These are phyloP conservation scores for Neurospora terricola DNA, from an alignment of 495 filamentous ascomycete genomes.

Conservation along the genomic window DNA sequence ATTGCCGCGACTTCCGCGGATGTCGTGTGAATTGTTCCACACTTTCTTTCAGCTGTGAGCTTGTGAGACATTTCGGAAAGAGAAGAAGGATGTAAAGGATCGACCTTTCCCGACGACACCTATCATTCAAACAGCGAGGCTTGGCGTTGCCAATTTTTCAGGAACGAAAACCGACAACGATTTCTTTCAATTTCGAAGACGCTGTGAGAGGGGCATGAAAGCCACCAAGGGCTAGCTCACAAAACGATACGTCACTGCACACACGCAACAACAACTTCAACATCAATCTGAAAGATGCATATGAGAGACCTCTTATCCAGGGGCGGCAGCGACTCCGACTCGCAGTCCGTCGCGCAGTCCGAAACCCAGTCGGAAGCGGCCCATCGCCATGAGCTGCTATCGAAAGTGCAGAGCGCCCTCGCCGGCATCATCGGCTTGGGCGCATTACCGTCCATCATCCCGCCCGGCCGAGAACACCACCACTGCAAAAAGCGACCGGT, in stretches of 20 bases:
- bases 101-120: background rate
- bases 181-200: background rate
- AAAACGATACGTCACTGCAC: background rate
- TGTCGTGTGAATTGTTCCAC: background rate
- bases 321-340: background rate
- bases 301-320: background rate
- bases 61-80: background rate
- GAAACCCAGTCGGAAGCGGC: background rate
- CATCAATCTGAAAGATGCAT: background rate
- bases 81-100: background rate
- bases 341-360: background rate
- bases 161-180: background rate
- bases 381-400: background rate
- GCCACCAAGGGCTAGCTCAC: background rate
- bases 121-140: background rate
- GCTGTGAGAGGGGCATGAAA: background rate
- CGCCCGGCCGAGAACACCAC: background rate
- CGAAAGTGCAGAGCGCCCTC: background rate
- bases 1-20: background rate
- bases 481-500: constrained; percentile 10
- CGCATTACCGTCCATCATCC: background rate
- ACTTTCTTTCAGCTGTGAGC: background rate
- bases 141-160: background rate
- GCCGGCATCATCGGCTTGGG: background rate
- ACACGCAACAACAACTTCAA: background rate